Evolutionary conservation across 768 basidiomycete genomes (phyloP).

Genomic region (Trametes meyenii): DNA sequence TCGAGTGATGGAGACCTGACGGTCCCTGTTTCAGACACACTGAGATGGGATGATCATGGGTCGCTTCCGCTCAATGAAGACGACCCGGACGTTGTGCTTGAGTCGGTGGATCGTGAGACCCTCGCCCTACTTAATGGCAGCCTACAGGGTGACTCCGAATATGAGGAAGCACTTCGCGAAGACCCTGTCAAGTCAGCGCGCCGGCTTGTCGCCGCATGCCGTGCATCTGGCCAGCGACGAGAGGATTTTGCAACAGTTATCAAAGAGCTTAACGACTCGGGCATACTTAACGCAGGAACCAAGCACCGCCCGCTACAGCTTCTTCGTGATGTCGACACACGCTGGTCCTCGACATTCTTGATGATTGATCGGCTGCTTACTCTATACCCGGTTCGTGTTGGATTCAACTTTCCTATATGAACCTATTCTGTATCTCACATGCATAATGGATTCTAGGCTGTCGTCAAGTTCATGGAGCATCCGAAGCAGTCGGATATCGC

Average conservation of each 20-base stretch:
- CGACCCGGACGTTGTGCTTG: neutral
- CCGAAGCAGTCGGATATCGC: neutral
- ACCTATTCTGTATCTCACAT: neutral
- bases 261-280: slow-evolving; percentile 30
- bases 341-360: slow-evolving; percentile 40
- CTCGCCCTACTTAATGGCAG: neutral
- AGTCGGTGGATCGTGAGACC: too few species aligned
- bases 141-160: neutral
- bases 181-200: slow-evolving; percentile 33
- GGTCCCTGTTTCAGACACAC: neutral
- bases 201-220: slow-evolving; percentile 35
- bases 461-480: neutral
- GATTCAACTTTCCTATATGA: neutral
- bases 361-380: slow-evolving; percentile 40
- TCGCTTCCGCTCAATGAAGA: neutral
- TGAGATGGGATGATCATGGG: neutral
- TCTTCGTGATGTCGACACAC: slow-evolving; percentile 37
- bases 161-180: slow-evolving; percentile 17
- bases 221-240: slow-evolving; percentile 33
- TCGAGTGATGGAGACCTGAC: neutral
- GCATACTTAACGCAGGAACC: slow-evolving; percentile 11
- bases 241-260: slow-evolving; percentile 33
- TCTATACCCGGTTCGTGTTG: slow-evolving; percentile 35
- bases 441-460: neutral
- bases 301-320: slow-evolving; percentile 30